Evolutionary conservation across 192 early-diverging fungal genomes (phyloP), one percentile per base, ranked within the genome.

Genomic region (Coemansia sp.): DNA sequence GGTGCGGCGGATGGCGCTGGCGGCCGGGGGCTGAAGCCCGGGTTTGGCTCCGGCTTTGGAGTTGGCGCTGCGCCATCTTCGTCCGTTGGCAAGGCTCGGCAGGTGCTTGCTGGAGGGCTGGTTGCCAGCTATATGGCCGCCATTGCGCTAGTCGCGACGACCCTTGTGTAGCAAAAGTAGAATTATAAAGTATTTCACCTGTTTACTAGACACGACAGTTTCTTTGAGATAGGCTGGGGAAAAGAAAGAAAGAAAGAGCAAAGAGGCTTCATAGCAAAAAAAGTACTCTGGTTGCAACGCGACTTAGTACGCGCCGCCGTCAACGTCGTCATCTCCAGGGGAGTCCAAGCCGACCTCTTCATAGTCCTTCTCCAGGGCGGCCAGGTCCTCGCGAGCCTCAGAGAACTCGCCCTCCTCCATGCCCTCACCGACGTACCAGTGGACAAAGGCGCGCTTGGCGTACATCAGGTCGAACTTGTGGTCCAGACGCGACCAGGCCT

Each of bases 391-490:
- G 87, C 96, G 96, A 61, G 96, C 98, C 88, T 99, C 98, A 64
- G 95, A 96, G 92, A 99, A 99, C 86, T 99, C 98, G 79, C 98
- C 96, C 86, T 99, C 98, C 87, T 99, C 97, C 98, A 99, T 99
- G 87, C 98, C 96, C 86, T 98, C 98, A 82, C 96, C 98, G 64
- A 99, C 98, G 81, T 97, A 99, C 98, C 96, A 98, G 88, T 99
- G 98, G 54, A 99, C 98, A 76, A 99, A 99, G 68, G 98, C 96
- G 86, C 98, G 96, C 91, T 98, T 99, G 84, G 98, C 94, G 85
- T 96, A 99, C 96, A 98, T 97, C 63, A 98, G 90, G 82, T 99
- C 97, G 73, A 98, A 99, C 92, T 99, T 99, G 89, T 96, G 95
- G 84, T 98, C 94, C 71, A 98, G 87, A 85, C 95, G 96, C 79